Evolutionary conservation across 371 early-diverging fungal species (phyloP).

Genomic region (Mucor mucedo): DNA sequence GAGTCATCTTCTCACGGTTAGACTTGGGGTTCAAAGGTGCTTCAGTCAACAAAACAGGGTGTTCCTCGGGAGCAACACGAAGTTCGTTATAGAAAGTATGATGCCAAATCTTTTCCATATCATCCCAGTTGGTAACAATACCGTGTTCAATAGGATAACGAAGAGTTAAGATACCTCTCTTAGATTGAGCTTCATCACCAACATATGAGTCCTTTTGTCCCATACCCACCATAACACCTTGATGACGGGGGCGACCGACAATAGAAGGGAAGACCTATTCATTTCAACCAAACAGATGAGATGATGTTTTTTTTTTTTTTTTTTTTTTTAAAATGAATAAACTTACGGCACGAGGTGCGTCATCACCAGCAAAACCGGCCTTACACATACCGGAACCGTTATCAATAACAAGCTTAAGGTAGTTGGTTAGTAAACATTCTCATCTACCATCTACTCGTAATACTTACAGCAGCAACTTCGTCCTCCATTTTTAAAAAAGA

Average conservation of each 20-base stretch:
- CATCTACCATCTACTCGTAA: not conserved
- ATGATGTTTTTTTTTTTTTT: slow-evolving; percentile 5
- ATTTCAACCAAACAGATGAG: not conserved
- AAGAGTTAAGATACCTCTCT: slow-evolving; percentile 99
- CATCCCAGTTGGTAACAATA: slow-evolving; percentile 99
- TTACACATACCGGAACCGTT: slow-evolving; percentile 99
- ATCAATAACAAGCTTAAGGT: slow-evolving; percentile 83
- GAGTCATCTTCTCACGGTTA: slow-evolving; percentile 99
- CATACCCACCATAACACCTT: slow-evolving; percentile 99
- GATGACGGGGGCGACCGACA: slow-evolving; percentile 99
- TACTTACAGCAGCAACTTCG: slow-evolving; percentile 87
- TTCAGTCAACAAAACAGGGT: slow-evolving; percentile 99
- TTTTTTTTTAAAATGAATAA: slow-evolving; percentile 1
- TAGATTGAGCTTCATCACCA: slow-evolving; percentile 99
- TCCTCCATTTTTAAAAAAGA: slow-evolving; percentile 65
- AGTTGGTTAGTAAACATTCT: not conserved
- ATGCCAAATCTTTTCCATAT: slow-evolving; percentile 99
- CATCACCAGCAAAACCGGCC: slow-evolving; percentile 99
- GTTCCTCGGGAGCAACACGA: slow-evolving; percentile 92
- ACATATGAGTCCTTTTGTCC: slow-evolving; percentile 99
- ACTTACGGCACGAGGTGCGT: slow-evolving; percentile 99
- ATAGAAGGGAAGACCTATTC: slow-evolving; percentile 96
- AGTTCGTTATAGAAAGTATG: slow-evolving; percentile 95
- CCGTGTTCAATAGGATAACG: slow-evolving; percentile 99
- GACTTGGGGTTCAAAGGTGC: slow-evolving; percentile 99